Base-by-base conservation (phyloP, 192 early-diverging fungal genomes). In the Linnemannia zychae region DNA sequence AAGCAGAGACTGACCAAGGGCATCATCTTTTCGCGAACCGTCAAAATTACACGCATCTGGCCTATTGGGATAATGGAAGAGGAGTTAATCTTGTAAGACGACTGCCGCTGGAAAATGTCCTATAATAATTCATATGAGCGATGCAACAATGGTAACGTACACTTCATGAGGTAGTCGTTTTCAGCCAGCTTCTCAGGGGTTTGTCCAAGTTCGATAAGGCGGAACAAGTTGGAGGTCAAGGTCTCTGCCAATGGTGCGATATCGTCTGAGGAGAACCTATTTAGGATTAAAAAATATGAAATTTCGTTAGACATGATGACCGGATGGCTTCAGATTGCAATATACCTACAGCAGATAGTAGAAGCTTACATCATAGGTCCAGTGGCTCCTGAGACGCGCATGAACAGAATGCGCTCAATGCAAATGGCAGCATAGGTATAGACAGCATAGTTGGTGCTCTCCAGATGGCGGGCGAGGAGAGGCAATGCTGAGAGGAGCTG, bases 91-190 rank as follows among this genome's bases (percentile, higher is more conserved):
- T n/a, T n/a, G n/a, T n/a, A n/a, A n/a, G n/a, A n/a, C n/a, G n/a
- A n/a, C n/a, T n/a, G n/a, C n/a, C n/a, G n/a, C n/a, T n/a, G n/a
- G n/a, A n/a, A n/a, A n/a, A n/a, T n/a, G n/a, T n/a, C n/a, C n/a
- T n/a, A n/a, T n/a, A n/a, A n/a, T n/a, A n/a, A n/a, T n/a, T n/a
- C n/a, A n/a, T n/a, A n/a, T 52, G 50, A 52, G 50, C 18, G n/a
- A 9, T 57, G 50, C 17, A 49, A 17, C 36, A 40, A 24, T 44
- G 34, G 34, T 3, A 11, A 69, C 65, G 65, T 87, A 94, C 95
- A 88, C 88, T 96, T 97, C 96, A 99, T 99, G 76, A 97, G 77
- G 76, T 97, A 98, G 87, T 98, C 97, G 82, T 99, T 99, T 79
- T 99, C 98, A 0, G 98, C 97, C 78, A 99, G 88, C 84, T 97